Evolutionary conservation across 2,329 filamentous ascomycete species (phyloP).

Genomic region (Ophiostoma ulmi): DNA sequence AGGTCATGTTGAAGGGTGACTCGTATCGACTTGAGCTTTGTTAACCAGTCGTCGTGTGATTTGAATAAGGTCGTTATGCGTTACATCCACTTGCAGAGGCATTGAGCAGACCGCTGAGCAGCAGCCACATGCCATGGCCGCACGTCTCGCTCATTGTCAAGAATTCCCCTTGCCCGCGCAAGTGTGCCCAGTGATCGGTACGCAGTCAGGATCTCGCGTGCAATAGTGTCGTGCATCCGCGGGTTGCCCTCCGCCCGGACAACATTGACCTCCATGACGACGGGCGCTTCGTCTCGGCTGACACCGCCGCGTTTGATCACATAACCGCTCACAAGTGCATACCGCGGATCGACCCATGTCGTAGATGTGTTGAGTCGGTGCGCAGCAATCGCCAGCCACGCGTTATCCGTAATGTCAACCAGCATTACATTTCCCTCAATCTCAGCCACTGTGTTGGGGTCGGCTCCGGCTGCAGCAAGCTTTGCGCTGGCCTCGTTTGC

Average conservation of each 20-base stretch:
- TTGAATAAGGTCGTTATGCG: constrained; percentile 26
- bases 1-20: not conserved
- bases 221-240: constrained; percentile 55
- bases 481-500: constrained; percentile 29
- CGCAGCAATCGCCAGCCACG: constrained; percentile 66
- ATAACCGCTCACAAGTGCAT: constrained; percentile 59
- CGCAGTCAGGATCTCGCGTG: constrained; percentile 65
- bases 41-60: not conserved
- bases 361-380: constrained; percentile 60
- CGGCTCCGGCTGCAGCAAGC: constrained; percentile 27
- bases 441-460: constrained; percentile 38
- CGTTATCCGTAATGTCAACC: constrained; percentile 67
- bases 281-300: constrained; percentile 53
- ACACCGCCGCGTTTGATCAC: constrained; percentile 58
- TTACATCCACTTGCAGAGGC: constrained; percentile 60
- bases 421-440: constrained; percentile 59
- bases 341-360: constrained; percentile 50
- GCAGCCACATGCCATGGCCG: constrained; percentile 73
- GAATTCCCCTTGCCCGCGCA: constrained; percentile 60
- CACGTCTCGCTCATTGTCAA: constrained; percentile 55
- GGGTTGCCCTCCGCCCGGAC: constrained; percentile 52
- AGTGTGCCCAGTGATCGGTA: constrained; percentile 65
- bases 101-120: constrained; percentile 62
- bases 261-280: constrained; percentile 60
- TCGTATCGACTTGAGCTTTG: not conserved